Percentiles rank a stretch among this genome's conserved stretches.
These are phyloP conservation scores for Calonectria honghensis DNA, from an alignment of 2,329 filamentous ascomycete species.

Conservation along the genomic window DNA sequence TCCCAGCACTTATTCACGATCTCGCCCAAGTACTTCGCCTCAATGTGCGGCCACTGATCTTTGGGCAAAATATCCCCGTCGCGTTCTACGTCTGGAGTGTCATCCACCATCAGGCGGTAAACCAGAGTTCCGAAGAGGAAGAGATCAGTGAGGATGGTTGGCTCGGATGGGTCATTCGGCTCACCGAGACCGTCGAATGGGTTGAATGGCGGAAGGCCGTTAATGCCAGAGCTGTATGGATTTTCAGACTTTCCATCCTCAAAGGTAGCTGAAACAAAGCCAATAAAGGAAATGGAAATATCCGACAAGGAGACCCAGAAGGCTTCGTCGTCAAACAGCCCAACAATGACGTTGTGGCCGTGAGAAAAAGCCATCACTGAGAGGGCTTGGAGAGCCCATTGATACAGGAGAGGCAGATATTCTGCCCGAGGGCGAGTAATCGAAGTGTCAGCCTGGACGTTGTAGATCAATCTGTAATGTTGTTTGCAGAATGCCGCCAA, in stretches of 20 bases:
- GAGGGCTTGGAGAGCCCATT: conserved; percentile 27
- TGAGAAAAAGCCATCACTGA: conserved; percentile 16
- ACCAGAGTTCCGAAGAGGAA: conserved; percentile 20
- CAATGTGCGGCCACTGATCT: conserved; percentile 10
- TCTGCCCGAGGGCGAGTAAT: conserved; percentile 5
- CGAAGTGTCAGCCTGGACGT: not conserved
- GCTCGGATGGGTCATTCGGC: not conserved
- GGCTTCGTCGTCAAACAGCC: conserved; percentile 16
- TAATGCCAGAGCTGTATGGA: not conserved
- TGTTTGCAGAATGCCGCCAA: not conserved
- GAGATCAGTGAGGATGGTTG: conserved; percentile 8
- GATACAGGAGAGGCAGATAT: conserved; percentile 20
- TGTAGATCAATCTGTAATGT: not conserved
- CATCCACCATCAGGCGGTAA: not conserved
- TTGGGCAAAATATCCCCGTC: not conserved
- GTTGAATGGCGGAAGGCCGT: not conserved
- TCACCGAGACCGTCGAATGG: not conserved
- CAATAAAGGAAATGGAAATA: conserved; percentile 22
- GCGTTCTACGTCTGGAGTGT: not conserved
- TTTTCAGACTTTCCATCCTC: not conserved
- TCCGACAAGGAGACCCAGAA: conserved; percentile 18
- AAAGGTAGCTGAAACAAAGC: conserved; percentile 17
- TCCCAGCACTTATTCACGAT: conserved; percentile 25
- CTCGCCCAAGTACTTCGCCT: conserved; percentile 19
- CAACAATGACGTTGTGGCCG: conserved; percentile 8